Evolutionary conservation across 2,329 filamentous ascomycete genomes (phyloP), one percentile per base, ranked within the genome.

Genomic region (Pseudodiploospora longispora): DNA sequence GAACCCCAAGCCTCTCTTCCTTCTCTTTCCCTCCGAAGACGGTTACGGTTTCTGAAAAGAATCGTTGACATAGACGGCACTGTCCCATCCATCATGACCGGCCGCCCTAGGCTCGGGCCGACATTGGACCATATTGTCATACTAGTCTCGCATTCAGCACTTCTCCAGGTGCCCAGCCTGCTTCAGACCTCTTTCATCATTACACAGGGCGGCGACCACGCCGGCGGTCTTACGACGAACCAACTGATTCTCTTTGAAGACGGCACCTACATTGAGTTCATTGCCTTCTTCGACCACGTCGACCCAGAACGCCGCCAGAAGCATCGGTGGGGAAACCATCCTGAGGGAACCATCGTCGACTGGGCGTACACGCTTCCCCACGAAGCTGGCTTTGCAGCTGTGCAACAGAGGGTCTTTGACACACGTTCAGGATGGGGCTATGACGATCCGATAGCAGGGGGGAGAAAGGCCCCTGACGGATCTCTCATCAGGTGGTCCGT

Each of bases 221-320:
- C 77, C 6, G 80, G 80, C 49, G 73, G 73, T 10, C 66, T 66
- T 51, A 85, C 74, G 2, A 74, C 71, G 48, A 85, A 85, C 62
- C 74, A 72, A 36, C 72, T 85, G 12, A 72, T 84, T 19, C 62
- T 82, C 10, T 74, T 86, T 47, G 54, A 66, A 28, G 81, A 85
- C 52, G 82, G 82, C 30, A 73, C 72, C 27, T 85, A 85, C 61
- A 65, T 86, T 42, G 82, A 86, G 55, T 64, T 85, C 41, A 81
- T 84, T 47, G 73, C 78, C 34, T 85, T 84, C 56, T 64, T 77
- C 40, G 58, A 74, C 19, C 70, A 59, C 7, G 50, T 63, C 29
- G 61, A 66, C 19, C 62, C 61, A 0, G 62, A 65, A 4, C 52
- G 60, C 6, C 67, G 72, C 4, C 55, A 55, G 5, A 60, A 62